Evolutionary conservation across 257 asterid species (phyloP).

Genomic region (Datura wrightii): DNA sequence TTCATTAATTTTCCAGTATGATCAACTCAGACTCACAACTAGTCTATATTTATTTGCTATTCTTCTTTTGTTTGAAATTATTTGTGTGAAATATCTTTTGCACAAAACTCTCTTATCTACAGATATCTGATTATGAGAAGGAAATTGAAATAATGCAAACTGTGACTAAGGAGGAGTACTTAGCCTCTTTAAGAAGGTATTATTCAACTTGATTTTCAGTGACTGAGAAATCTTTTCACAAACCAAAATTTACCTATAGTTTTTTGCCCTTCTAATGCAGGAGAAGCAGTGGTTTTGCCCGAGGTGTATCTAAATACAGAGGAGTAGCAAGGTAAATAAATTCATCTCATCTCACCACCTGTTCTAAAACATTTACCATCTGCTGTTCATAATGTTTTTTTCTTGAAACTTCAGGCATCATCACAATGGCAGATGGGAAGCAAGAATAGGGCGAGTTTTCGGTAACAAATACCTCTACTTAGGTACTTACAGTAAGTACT

Average conservation of each 20-base stretch:
- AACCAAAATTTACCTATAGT: background rate
- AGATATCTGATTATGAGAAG: slow-evolving; percentile 62
- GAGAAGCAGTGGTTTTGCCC: slow-evolving; percentile 85
- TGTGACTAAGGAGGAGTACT: slow-evolving; percentile 68
- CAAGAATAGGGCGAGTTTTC: slow-evolving; percentile 73
- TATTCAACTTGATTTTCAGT: background rate
- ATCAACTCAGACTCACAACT: background rate
- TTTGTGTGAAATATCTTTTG: background rate
- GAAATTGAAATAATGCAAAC: slow-evolving; percentile 72
- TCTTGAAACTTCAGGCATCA: slow-evolving; percentile 55
- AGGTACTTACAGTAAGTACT: slow-evolving; percentile 63
- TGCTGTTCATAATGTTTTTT: background rate
- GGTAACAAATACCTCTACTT: slow-evolving; percentile 78
- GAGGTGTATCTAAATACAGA: slow-evolving; percentile 81
- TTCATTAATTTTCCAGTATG: slow-evolving; percentile 77
- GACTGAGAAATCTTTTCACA: no score
- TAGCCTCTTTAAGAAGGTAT: slow-evolving; percentile 84
- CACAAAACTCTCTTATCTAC: background rate
- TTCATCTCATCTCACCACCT: background rate
- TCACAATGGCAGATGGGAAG: slow-evolving; percentile 86
- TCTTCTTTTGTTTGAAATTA: background rate
- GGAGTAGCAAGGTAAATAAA: slow-evolving; percentile 69
- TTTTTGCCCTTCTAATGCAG: slow-evolving; percentile 40
- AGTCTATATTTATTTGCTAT: background rate
- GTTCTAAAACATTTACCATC: background rate